These are phyloP conservation scores for Quillaja saponaria DNA, from an alignment of 306 rosid genomes.

Conservation along the genomic window DNA sequence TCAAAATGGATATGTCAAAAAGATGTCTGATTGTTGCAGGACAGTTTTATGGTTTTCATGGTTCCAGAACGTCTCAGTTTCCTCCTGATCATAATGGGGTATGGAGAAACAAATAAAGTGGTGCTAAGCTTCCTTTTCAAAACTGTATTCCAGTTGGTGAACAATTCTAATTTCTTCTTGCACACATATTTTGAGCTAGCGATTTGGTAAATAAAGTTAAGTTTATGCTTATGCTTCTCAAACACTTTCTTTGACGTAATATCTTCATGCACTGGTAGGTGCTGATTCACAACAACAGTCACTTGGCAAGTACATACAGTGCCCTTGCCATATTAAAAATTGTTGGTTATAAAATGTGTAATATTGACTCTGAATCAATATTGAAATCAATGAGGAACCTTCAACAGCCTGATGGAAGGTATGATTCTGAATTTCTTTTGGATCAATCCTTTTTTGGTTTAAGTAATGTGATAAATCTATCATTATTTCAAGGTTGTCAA, in stretches of 20 bases:
- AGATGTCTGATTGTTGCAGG: constrained; percentile 52
- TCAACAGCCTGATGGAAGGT: constrained; percentile 99
- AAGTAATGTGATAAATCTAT: background rate
- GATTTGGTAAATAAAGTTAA: background rate
- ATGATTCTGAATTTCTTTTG: constrained; percentile 25
- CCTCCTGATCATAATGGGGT: constrained; percentile 66
- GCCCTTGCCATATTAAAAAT: constrained; percentile 79
- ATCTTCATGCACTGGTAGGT: constrained; percentile 42
- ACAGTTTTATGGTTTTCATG: constrained; percentile 78
- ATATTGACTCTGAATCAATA: constrained; percentile 49
- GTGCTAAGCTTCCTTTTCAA: constrained; percentile 9
- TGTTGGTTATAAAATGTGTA: constrained; percentile 65
- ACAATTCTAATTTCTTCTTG: constrained; percentile 11
- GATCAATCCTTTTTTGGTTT: background rate
- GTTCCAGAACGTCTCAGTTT: constrained; percentile 75
- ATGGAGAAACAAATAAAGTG: constrained; percentile 30
- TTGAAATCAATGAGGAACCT: constrained; percentile 77
- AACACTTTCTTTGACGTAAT: background rate
- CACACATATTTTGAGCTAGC: background rate
- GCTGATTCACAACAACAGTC: constrained; percentile 58
- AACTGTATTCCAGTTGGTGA: background rate
- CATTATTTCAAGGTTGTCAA: constrained; percentile 1
- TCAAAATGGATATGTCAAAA: background rate
- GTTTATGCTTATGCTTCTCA: background rate
- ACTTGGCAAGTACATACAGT: constrained; percentile 90